Base-by-base conservation (phyloP, 257 asterid genomes). In the Ballota nigra region DNA sequence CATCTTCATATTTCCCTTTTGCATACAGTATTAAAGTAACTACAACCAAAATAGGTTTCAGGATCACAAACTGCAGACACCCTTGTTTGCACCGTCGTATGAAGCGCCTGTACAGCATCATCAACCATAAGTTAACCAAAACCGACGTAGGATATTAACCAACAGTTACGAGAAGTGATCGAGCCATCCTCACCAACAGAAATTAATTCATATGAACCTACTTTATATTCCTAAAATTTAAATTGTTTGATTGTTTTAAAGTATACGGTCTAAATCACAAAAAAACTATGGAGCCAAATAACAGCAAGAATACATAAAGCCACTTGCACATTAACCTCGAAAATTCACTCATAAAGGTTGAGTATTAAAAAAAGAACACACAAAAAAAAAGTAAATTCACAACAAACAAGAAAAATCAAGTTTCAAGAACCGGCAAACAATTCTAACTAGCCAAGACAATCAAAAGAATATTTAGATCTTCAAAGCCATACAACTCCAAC, bases 21-120 rank as follows among this genome's bases (percentile, higher is more conserved):
- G 96, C 97, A 52, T 92, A 95, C 29, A 95, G 87, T 67, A 95
- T 74, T 81, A 92, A 77, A 36, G 99, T 95, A 53, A 88, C 84
- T 18, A 83, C 81, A 68, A 90, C 98, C 73, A 95, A 82, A 74
- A 87, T 74, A 68, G 99, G 99, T 82, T 95, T 95, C 80, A 95
- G 92, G 83, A 95, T 87, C 86, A 90, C 98, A 80, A 95, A 95
- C 86, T 95, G 99, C 88, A 95, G 75, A 85, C 97, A 92, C 53
- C 96, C 99, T 78, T 95, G 99, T 81, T 95, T 95, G 87, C 96
- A 95, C 78, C 96, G 87, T 82, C 98, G 83, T 75, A 95, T 92
- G 78, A 95, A 95, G 78, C 95, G 97, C 85, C 99, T 92, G 94
- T 85, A 81, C 29, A 33, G 73, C 8, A 76, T 65, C 66, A 73